phyloP scores from a whole-genome alignment of 2,329 filamentous ascomycete species.

The Teratosphaeria gauchensis region DNA sequence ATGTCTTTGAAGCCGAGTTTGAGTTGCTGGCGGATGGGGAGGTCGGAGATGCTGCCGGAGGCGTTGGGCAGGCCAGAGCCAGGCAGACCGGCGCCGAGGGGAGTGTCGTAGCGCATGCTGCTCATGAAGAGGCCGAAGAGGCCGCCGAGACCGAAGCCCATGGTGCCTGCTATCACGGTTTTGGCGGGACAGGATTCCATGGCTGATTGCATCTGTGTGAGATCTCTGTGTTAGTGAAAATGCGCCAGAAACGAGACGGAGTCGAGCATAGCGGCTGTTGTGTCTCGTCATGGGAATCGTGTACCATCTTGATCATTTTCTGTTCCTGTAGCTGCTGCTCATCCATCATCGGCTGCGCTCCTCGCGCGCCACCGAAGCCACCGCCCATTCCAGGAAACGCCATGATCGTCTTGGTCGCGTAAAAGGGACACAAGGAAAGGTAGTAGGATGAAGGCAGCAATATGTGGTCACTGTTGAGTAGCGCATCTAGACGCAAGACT shows the following conservation, averaged over 20 bases:
- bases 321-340: conserved; percentile 33
- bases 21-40: conserved; percentile 78
- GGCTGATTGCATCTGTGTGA: conserved; percentile 58
- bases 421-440: not conserved
- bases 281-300: not conserved
- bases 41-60: conserved; percentile 44
- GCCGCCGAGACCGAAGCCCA: conserved; percentile 89
- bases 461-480: not conserved
- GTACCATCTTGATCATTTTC: conserved; percentile 39
- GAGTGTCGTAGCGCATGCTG: conserved; percentile 96
- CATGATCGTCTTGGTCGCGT: conserved; percentile 30
- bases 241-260: not conserved
- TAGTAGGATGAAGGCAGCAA: not conserved
- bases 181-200: conserved; percentile 94
- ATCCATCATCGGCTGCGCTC: conserved; percentile 13
- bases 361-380: conserved; percentile 5
- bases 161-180: conserved; percentile 77
- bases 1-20: conserved; percentile 86
- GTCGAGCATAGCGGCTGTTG: not conserved
- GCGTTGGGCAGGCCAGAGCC: conserved; percentile 28
- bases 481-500: not conserved
- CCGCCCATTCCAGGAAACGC: conserved; percentile 15
- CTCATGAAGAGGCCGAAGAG: conserved; percentile 98
- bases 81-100: conserved; percentile 49
- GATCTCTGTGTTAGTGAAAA: not conserved